Conservation (phyloP, 2,329 filamentous ascomycete genomes). For the Alternaria sp. region DNA sequence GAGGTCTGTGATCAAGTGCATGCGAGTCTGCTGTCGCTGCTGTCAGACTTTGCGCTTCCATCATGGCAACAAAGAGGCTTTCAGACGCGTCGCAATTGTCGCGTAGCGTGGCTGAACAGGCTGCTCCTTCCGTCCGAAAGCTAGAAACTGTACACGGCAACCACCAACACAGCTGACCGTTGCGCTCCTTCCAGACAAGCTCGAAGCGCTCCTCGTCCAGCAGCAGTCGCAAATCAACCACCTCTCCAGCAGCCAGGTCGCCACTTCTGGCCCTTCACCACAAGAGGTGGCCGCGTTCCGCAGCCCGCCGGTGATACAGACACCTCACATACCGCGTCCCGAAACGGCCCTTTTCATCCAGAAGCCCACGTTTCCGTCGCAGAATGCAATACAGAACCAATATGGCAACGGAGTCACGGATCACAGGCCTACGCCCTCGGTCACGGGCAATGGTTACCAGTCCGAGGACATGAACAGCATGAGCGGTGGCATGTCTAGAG, state of each 20-base stretch:
- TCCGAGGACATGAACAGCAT: slow-evolving; percentile 37
- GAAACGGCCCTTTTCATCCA: slow-evolving; percentile 59
- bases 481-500: slow-evolving; percentile 37
- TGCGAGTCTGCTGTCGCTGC: background rate
- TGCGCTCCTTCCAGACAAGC: slow-evolving; percentile 50
- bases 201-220: slow-evolving; percentile 55
- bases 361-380: slow-evolving; percentile 52
- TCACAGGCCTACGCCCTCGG: slow-evolving; percentile 32
- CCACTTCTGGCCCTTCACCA: slow-evolving; percentile 37
- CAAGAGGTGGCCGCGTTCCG: slow-evolving; percentile 47
- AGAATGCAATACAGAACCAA: slow-evolving; percentile 42
- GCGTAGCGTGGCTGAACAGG: background rate
- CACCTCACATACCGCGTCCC: slow-evolving; percentile 54
- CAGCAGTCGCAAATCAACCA: slow-evolving; percentile 59
- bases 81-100: background rate
- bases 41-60: background rate
- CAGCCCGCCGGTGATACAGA: slow-evolving; percentile 49
- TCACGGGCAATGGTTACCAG: slow-evolving; percentile 43
- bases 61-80: background rate
- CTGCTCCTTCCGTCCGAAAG: background rate
- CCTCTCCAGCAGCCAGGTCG: slow-evolving; percentile 45
- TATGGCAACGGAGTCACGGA: slow-evolving; percentile 52
- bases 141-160: background rate
- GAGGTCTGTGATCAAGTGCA: slow-evolving; percentile 8
- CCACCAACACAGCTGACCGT: slow-evolving; percentile 11